These are phyloP conservation scores for Entonaema liquescens DNA, from an alignment of 495 filamentous ascomycete genomes.

Conservation along the genomic window DNA sequence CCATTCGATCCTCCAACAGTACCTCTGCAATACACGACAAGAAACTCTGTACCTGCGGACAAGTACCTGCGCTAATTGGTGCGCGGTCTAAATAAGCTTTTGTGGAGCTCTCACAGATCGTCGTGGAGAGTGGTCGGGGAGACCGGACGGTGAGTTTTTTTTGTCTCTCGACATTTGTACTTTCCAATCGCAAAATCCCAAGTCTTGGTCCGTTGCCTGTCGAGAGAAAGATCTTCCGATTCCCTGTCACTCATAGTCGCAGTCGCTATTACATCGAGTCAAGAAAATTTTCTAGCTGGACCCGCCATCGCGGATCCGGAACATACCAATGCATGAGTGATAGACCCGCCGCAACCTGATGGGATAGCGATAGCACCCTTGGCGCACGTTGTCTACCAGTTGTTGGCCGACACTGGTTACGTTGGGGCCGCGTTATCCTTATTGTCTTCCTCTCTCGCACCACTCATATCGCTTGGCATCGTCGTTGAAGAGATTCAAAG, in stretches of 20 bases:
- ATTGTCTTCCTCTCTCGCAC: not conserved
- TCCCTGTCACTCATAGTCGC: conserved; percentile 14
- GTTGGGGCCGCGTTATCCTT: conserved; percentile 37
- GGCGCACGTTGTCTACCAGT: conserved; percentile 41
- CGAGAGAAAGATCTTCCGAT: not conserved
- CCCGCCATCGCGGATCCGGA: conserved; percentile 42
- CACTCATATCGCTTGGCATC: conserved; percentile 1
- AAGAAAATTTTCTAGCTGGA: conserved; percentile 23
- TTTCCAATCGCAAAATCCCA: not conserved
- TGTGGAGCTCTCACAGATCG: conserved; percentile 43
- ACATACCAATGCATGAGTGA: conserved; percentile 40
- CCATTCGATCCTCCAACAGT: not conserved
- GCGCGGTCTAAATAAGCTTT: conserved; percentile 48
- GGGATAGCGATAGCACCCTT: conserved; percentile 31
- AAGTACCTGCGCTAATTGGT: conserved; percentile 15
- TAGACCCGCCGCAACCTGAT: conserved; percentile 35
- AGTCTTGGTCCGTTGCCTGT: not conserved
- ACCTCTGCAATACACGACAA: conserved; percentile 2
- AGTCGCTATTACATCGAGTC: conserved; percentile 11
- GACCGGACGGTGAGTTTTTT: conserved; percentile 14
- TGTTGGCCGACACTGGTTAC: conserved; percentile 27
- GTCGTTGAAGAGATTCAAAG: not conserved
- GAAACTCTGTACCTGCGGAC: not conserved
- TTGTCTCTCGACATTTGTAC: conserved; percentile 10
- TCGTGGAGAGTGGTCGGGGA: conserved; percentile 22